Conservation (phyloP, 768 basidiomycete genomes). For the Amanita rubescens region DNA sequence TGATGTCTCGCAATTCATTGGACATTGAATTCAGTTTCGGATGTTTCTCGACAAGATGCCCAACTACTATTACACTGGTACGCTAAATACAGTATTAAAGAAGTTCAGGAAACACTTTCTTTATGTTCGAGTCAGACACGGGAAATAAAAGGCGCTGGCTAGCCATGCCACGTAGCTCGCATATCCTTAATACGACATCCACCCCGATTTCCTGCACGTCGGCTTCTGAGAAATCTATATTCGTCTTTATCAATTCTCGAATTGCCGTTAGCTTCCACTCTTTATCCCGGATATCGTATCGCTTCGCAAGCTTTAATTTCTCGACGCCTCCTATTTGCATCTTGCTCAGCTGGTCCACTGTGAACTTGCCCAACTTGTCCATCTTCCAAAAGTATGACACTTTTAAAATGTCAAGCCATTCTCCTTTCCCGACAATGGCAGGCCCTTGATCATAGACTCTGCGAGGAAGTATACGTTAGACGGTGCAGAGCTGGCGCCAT, state of each 20-base stretch:
- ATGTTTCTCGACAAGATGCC: too few species aligned
- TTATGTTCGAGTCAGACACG: background rate
- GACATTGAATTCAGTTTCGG: too few species aligned
- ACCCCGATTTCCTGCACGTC: conserved; percentile 24
- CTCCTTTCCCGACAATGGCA: background rate
- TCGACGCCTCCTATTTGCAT: background rate
- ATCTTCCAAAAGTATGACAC: conserved; percentile 13
- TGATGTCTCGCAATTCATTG: too few species aligned
- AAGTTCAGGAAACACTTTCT: background rate
- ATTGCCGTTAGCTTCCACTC: conserved; percentile 27
- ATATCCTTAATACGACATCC: conserved; percentile 16
- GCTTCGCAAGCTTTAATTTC: conserved; percentile 3
- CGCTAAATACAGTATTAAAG: background rate
- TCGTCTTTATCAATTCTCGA: conserved; percentile 16
- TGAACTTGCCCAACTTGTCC: background rate
- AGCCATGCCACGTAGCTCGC: conserved; percentile 6
- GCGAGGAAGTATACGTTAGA: background rate
- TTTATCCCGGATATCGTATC: conserved; percentile 1
- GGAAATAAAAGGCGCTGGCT: background rate
- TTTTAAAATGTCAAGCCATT: conserved; percentile 11
- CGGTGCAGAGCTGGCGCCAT: background rate
- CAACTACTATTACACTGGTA: too few species aligned
- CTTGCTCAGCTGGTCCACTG: background rate
- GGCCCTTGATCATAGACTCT: background rate
- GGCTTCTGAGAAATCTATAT: conserved; percentile 15